phyloP scores from a whole-genome alignment of 2,329 filamentous ascomycete genomes.

The Clarireedia hainanense region DNA sequence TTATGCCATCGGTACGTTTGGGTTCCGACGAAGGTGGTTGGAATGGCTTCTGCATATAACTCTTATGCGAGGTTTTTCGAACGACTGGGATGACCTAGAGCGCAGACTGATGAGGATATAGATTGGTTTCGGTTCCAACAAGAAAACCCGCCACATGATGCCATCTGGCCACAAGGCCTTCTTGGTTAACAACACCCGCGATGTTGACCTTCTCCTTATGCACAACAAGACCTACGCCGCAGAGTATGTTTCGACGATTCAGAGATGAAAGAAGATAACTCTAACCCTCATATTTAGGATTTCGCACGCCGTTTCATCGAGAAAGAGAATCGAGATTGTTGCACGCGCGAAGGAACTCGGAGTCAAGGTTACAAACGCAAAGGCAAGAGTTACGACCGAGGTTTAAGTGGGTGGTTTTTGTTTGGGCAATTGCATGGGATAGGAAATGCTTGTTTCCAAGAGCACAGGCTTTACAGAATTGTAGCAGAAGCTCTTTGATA shows the following conservation, averaged over 20 bases:
- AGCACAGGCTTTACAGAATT: conserved; percentile 26
- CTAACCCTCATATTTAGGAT: conserved; percentile 54
- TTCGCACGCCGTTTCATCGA: conserved; percentile 92
- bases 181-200: conserved; percentile 93
- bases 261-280: background rate
- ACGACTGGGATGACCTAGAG: conserved; percentile 1
- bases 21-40: conserved; percentile 1
- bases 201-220: conserved; percentile 98
- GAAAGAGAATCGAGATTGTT: conserved; percentile 98
- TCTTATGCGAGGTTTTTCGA: background rate
- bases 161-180: conserved; percentile 99
- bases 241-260: conserved; percentile 59
- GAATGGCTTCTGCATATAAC: background rate
- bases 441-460: conserved; percentile 28
- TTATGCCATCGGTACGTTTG: conserved; percentile 91
- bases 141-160: conserved; percentile 98
- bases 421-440: conserved; percentile 29
- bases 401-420: conserved; percentile 40
- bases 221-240: conserved; percentile 99
- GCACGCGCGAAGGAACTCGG: conserved; percentile 94
- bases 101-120: conserved; percentile 34
- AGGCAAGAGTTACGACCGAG: conserved; percentile 98
- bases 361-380: conserved; percentile 99
- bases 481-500: conserved; percentile 28
- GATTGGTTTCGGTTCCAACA: conserved; percentile 99